Evolutionary conservation across 78 protist species (phyloP), one percentile per base, ranked within the genome.

Genomic region (Monosiga brevicollis): DNA sequence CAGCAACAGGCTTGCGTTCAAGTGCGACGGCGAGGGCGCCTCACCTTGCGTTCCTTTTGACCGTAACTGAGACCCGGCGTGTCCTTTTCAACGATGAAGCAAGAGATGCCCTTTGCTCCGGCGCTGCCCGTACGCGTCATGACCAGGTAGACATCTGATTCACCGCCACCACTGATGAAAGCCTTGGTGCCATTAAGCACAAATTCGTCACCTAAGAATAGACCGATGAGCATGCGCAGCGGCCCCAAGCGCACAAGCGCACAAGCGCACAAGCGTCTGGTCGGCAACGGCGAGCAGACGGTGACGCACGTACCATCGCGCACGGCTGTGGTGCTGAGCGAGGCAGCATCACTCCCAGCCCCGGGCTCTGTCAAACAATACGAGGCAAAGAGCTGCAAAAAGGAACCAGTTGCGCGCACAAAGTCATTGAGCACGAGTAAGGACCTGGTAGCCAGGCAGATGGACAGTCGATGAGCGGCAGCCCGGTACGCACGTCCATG

Each of bases 361-460:
- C 88, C 91, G 38, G 98, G 98, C 82, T 95, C 98, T 2, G 97
- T 94, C 75, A 94, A 84, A 82, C 97, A 94, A 84, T 94, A 94
- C 1, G 90, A 83, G 54, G 88, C 90, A 20, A 93, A 11, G 6
- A 0, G 10, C 77, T 82, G 42, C 72, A 6, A 22, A 3, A n/a
- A n/a, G n/a, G n/a, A n/a, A n/a, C n/a, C n/a, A n/a, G n/a, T n/a
- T n/a, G n/a, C n/a, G n/a, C n/a, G n/a, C n/a, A n/a, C n/a, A n/a
- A n/a, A n/a, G n/a, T n/a, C n/a, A n/a, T n/a, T n/a, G n/a, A n/a
- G n/a, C n/a, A n/a, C n/a, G n/a, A n/a, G n/a, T n/a, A n/a, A n/a
- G n/a, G n/a, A n/a, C n/a, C n/a, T n/a, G n/a, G n/a, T n/a, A n/a
- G n/a, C n/a, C n/a, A n/a, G n/a, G n/a, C n/a, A n/a, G n/a, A n/a